Evolutionary conservation across 2,329 filamentous ascomycete species (phyloP), one percentile per base, ranked within the genome.

Genomic region (Venturia asperata): DNA sequence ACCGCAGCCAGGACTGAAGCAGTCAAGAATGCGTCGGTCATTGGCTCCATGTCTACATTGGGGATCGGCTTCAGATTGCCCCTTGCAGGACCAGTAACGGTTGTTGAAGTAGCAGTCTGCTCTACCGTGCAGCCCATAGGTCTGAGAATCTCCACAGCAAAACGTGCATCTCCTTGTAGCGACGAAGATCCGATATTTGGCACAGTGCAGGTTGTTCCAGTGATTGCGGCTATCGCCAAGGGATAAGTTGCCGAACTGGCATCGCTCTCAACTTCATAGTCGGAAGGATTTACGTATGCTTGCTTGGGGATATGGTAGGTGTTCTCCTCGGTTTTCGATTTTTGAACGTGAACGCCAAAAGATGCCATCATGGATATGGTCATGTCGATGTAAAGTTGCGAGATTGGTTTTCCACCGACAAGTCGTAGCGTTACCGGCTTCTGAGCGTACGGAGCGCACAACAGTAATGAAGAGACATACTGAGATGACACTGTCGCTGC

Each of bases 11-110:
- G 83, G 5, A 96, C 92, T 1, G 92, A 95, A 21, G 94, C 94
- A 5, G 92, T 97, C 63, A 99, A 82, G 81, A 99, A 99, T 61
- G 94, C 94, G 76, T 99, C 94, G 0, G 94, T 99, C 94, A 99
- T 99, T 0, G 93, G 90, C 75, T 97, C 94, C 94, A 99, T 99
- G 72, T 99, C 92, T 37, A 99, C 87, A 66, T 93, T 88, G 21
- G 86, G 79, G 15, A 99, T 79, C 0, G 90, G 88, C 70, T 87
- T 87, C 47, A 99, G 79, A 19, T 83, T 77, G 13, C 94, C 93
- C 65, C 82, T 77, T 2, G 84, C 77, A n/a, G 94, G 94, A 0
- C 94, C 94, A 10, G 89, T 96, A 10, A 99, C 94, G 0, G 92
- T 97, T 1, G 94, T 99, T 0, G 92, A 95, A 21, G 83, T 86